Evolutionary conservation across 2,329 filamentous ascomycete species (phyloP).

Genomic region (Plectosphaerella sp.): DNA sequence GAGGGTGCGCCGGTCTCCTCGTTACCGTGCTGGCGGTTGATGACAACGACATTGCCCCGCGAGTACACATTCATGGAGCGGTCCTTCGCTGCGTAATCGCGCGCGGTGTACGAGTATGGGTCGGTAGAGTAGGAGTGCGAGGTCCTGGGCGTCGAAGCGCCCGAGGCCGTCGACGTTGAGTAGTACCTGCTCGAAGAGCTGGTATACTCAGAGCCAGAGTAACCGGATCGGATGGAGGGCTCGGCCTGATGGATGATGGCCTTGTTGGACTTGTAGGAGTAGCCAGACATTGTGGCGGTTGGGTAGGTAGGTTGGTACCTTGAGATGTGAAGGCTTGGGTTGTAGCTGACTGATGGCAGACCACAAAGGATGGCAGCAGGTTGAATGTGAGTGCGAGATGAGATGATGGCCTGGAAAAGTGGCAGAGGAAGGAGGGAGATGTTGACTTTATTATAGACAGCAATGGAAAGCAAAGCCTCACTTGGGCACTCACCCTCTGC

Average conservation of each 20-base stretch:
- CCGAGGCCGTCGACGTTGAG: conserved; percentile 3
- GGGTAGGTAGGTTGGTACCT: not conserved
- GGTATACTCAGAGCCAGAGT: conserved; percentile 16
- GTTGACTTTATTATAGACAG: not conserved
- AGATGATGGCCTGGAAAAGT: not conserved
- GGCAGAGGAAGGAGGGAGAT: not conserved
- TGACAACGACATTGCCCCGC: conserved; percentile 21
- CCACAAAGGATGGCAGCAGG: not conserved
- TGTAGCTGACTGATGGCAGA: not conserved
- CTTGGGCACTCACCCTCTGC: not conserved
- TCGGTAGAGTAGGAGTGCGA: conserved; percentile 4
- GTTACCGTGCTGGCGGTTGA: conserved; percentile 24
- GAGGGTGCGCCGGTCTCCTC: conserved; percentile 24
- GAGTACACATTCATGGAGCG: conserved; percentile 19
- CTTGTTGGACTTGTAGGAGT: conserved; percentile 8
- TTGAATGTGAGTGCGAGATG: not conserved
- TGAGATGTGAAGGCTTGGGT: not conserved
- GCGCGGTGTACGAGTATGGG: conserved; percentile 13
- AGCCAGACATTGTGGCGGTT: conserved; percentile 13
- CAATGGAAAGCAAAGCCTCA: not conserved
- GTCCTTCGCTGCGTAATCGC: conserved; percentile 26
- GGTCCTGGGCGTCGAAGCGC: conserved; percentile 2
- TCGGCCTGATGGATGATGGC: conserved; percentile 27
- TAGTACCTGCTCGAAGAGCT: conserved; percentile 14
- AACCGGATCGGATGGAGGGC: conserved; percentile 21